phyloP scores from a whole-genome alignment of 169 alveolate genomes.

The Perkinsus olseni region DNA sequence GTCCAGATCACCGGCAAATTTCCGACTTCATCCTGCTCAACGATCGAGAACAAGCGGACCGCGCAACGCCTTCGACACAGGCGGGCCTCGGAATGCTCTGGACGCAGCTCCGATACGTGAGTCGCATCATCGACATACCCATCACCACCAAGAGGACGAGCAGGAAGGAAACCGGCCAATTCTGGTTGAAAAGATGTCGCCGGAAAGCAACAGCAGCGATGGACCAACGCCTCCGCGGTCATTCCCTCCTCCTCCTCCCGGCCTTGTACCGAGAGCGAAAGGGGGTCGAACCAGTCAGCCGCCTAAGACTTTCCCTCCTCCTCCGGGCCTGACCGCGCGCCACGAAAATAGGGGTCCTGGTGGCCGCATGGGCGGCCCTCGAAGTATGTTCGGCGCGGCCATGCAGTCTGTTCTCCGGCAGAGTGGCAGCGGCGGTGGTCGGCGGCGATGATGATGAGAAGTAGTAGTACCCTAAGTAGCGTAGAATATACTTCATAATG shows the following conservation, averaged over 20 bases:
- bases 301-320: background rate
- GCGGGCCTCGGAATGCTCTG: background rate
- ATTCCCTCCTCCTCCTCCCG: background rate
- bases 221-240: background rate
- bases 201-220: background rate
- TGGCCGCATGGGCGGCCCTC: background rate
- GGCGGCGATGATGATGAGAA: background rate
- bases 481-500: background rate
- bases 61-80: background rate
- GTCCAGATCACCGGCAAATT: background rate
- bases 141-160: background rate
- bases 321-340: background rate
- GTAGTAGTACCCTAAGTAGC: background rate
- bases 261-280: background rate
- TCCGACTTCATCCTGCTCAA: background rate
- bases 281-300: background rate
- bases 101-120: background rate
- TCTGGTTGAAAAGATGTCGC: background rate
- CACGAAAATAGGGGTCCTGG: background rate
- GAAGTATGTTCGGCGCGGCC: background rate
- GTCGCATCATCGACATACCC: background rate
- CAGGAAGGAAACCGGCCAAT: background rate
- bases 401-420: background rate
- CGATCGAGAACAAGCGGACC: background rate
- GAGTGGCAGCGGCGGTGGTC: background rate